Percentiles rank a stretch among this genome's conserved stretches.
Evolutionary conservation across 2,329 filamentous ascomycete genomes (phyloP).

Genomic region (Sporothrix mexicana): DNA sequence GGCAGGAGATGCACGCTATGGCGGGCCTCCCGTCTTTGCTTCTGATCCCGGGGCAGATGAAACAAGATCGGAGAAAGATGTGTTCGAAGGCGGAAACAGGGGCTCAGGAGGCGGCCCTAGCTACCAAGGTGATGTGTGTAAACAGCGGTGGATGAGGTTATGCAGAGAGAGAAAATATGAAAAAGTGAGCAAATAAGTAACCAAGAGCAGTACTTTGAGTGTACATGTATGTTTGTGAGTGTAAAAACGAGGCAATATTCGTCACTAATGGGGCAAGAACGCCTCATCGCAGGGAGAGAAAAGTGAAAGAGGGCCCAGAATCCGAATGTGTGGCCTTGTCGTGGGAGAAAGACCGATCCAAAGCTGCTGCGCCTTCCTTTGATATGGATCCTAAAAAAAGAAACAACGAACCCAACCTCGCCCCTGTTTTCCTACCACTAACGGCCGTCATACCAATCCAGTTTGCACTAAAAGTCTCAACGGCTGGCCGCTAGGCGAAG

Average conservation of each 20-base stretch:
- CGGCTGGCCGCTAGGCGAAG: conserved; percentile 14
- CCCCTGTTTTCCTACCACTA: conserved; percentile 3
- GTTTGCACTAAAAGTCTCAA: conserved; percentile 1
- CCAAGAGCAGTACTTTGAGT: background rate
- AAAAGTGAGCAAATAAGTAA: background rate
- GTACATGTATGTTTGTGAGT: background rate
- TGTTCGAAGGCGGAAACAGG: conserved; percentile 33
- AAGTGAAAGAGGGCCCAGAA: background rate
- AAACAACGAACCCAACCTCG: conserved; percentile 6
- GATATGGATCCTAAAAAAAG: conserved; percentile 18
- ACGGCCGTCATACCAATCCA: background rate
- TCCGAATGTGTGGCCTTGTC: background rate
- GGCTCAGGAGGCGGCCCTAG: conserved; percentile 31
- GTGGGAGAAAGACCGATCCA: conserved; percentile 20
- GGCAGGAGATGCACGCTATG: background rate
- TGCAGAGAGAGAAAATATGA: background rate
- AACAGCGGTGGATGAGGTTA: background rate
- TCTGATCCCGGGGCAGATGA: conserved; percentile 31
- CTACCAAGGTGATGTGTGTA: conserved; percentile 12
- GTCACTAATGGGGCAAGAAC: conserved; percentile 23
- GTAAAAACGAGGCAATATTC: background rate
- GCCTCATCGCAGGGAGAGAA: conserved; percentile 3
- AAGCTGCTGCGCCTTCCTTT: conserved; percentile 29
- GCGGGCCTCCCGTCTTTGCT: background rate
- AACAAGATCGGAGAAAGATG: conserved; percentile 30